Evolutionary conservation across 202 grass and related monocot genomes (phyloP).

Genomic region (Brachypodium distachyon): DNA sequence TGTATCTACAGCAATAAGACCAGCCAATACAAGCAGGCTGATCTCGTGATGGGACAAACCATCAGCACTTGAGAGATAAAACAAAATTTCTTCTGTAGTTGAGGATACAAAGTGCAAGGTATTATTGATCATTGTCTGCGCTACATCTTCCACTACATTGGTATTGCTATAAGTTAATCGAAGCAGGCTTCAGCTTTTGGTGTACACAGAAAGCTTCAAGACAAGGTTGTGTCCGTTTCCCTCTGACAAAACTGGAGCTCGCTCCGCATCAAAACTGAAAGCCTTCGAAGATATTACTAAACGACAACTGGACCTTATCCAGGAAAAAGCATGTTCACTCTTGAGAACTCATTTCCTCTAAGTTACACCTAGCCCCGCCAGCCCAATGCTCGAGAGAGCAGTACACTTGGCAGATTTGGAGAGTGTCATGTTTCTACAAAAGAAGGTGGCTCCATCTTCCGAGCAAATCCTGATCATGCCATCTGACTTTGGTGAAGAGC

Average conservation of each 20-base stretch:
- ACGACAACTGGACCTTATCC: background rate
- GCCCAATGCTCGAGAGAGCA: background rate
- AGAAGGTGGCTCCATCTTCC: background rate
- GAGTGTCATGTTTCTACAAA: constrained; percentile 11
- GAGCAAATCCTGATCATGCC: constrained; percentile 7
- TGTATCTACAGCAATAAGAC: background rate
- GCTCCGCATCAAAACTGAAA: constrained; percentile 16
- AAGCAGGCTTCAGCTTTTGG: background rate
- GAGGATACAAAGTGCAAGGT: background rate
- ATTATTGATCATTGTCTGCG: constrained; percentile 13
- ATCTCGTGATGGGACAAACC: background rate
- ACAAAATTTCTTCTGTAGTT: background rate
- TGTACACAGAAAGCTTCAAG: background rate
- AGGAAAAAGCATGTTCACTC: background rate
- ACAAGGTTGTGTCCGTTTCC: constrained; percentile 13
- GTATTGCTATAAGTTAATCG: constrained; percentile 20
- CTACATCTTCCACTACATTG: constrained; percentile 20
- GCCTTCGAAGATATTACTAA: background rate
- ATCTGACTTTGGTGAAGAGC: constrained; percentile 54
- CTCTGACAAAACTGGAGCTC: constrained; percentile 20
- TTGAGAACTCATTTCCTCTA: constrained; percentile 3
- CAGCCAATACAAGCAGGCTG: background rate
- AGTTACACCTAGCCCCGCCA: background rate
- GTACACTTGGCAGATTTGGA: background rate
- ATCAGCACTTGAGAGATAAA: background rate